These are phyloP conservation scores for Neurospora sp. DNA, from an alignment of 495 filamentous ascomycete species.

Conservation along the genomic window DNA sequence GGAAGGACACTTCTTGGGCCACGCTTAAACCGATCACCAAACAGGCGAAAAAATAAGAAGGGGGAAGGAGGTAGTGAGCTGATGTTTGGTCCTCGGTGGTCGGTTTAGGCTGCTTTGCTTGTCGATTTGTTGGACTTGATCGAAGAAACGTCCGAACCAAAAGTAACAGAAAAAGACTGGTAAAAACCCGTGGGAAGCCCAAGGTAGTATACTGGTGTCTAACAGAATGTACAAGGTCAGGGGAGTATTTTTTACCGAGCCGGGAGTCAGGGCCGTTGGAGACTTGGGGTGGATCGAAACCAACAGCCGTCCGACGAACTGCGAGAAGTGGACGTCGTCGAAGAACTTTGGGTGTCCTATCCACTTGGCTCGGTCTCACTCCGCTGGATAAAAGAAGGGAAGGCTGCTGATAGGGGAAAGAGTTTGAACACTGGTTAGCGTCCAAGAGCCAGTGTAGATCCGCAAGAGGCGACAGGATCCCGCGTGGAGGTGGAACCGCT, in stretches of 20 bases:
- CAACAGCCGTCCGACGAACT: slow-evolving; percentile 5
- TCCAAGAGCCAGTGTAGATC: neutral
- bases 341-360: neutral
- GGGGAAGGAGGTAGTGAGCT: neutral
- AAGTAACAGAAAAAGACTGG: neutral
- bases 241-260: slow-evolving; percentile 8
- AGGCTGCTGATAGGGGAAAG: neutral
- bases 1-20: neutral
- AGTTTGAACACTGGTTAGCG: neutral
- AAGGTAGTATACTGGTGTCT: neutral
- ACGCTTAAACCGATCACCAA: neutral
- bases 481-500: slow-evolving; percentile 11
- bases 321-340: neutral
- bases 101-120: neutral
- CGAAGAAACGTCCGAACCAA: neutral
- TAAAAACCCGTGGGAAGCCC: neutral
- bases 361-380: neutral
- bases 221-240: slow-evolving; percentile 1
- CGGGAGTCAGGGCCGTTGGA: slow-evolving; percentile 13
- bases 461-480: slow-evolving; percentile 9
- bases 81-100: neutral
- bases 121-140: neutral
- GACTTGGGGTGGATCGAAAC: neutral
- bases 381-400: neutral
- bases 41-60: neutral